phyloP scores from a whole-genome alignment of 1,284 basidiomycete genomes.

The Tilletia indica region DNA sequence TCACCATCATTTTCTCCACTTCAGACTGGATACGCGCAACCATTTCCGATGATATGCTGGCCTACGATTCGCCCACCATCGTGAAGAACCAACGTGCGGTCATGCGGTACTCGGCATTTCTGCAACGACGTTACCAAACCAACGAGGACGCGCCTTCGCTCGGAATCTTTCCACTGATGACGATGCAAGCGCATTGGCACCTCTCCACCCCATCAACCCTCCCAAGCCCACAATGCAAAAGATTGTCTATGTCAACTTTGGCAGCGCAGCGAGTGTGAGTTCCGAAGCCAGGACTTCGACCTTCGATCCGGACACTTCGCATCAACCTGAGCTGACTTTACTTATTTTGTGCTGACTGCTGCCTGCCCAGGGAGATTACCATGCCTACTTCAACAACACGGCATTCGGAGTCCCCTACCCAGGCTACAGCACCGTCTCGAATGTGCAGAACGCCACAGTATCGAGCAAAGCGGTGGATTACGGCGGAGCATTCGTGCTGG shows the following conservation, averaged over 20 bases:
- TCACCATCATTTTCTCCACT: no score
- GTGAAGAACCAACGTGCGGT: constrained; percentile 15
- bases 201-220: background rate
- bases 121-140: background rate
- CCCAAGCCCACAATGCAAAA: constrained; percentile 1
- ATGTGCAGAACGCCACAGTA: constrained; percentile 26
- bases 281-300: background rate
- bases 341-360: background rate
- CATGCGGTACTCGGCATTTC: background rate
- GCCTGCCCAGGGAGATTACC: constrained; percentile 13
- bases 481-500: constrained; percentile 27
- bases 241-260: background rate
- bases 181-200: background rate
- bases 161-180: background rate
- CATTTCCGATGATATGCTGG: constrained; percentile 35
- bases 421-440: constrained; percentile 37
- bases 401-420: constrained; percentile 46
- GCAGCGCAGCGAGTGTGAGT: constrained; percentile 7
- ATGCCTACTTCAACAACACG: constrained; percentile 36
- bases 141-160: background rate
- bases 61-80: constrained; percentile 30
- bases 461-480: constrained; percentile 26
- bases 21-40: constrained; percentile 28
- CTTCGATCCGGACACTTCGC: background rate
- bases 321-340: background rate